Base-by-base conservation (phyloP, 305 asterid species). In the Plantago coronopus region DNA sequence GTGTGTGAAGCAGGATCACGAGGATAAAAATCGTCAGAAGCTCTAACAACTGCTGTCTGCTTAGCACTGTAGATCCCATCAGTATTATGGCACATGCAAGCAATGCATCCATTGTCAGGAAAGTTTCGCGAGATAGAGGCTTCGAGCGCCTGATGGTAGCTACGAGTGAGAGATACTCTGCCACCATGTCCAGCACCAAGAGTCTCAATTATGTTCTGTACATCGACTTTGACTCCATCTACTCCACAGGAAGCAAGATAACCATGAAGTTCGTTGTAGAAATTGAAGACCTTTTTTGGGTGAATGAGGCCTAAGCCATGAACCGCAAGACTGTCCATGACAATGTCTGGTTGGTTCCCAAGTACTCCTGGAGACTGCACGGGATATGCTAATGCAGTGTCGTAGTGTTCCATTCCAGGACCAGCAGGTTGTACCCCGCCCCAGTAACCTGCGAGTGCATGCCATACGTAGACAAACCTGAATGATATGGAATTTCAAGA, bases 181-280 rank as follows among this genome's bases (percentile, higher is more conserved):
- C 99, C 99, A 27, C 99, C 99, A 60, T 93, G 89, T 69, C 99
- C 99, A 60, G 95, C 89, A 40, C 99, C 99, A 11, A 93, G 95
- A 63, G 99, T 93, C 77, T 93, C 99, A 13, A 93, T 85, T 38
- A 93, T 93, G 78, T 85, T 93, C 78, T 93, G 99, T 61, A 93
- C 99, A 25, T 93, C 99, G 23, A 93, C 99, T 80, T 93, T 93
- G 73, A 93, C 97, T 34, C 99, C 99, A 71, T 93, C 99, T 1
- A 93, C 85, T 31, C 99, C 99, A 62, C 99, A 93, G 3, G 96
- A 78, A 15, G 96, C 94, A 48, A 93, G 75, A 69, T 93, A 93
- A 21, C 97, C 80, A 49, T 93, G 99, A 27, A 89, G 91, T 81
- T 89, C 99, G 31, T 93, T 85, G 75, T 85, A 93, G 73, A 93